Percentiles rank a stretch among this genome's conserved stretches.
Conservation (phyloP, 148 eudicot species). For the Suaeda aralocaspica region DNA sequence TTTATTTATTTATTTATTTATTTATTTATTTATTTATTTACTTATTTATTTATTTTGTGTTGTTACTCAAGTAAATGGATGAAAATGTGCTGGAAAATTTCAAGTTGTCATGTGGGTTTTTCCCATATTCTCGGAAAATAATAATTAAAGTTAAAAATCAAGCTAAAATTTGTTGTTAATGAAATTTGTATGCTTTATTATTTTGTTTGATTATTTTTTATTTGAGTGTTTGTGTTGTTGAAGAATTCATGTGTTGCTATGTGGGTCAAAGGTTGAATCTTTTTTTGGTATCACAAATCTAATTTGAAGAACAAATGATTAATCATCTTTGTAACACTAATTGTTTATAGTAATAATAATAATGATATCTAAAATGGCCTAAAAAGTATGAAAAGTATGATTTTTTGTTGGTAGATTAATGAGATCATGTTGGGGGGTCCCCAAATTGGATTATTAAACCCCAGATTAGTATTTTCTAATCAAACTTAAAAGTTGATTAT, state of each 20-base stretch:
- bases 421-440: conserved; percentile 7
- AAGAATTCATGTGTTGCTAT: background rate
- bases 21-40: background rate
- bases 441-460: background rate
- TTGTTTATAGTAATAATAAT: no score
- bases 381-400: background rate
- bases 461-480: conserved; percentile 4
- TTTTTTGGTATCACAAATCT: background rate
- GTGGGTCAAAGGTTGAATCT: background rate
- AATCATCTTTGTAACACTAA: background rate
- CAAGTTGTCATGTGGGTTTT: background rate
- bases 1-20: background rate
- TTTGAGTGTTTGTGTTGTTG: background rate
- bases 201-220: background rate
- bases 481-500: background rate
- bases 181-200: background rate
- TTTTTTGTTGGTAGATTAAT: background rate
- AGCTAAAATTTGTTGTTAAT: background rate
- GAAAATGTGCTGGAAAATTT: background rate
- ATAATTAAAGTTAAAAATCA: background rate
- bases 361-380: background rate
- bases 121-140: background rate
- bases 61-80: background rate
- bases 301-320: conserved; percentile 1
- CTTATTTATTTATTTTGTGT: background rate